Conservation (phyloP, 2,329 filamentous ascomycete species). For the Fusarium tricinctum region DNA sequence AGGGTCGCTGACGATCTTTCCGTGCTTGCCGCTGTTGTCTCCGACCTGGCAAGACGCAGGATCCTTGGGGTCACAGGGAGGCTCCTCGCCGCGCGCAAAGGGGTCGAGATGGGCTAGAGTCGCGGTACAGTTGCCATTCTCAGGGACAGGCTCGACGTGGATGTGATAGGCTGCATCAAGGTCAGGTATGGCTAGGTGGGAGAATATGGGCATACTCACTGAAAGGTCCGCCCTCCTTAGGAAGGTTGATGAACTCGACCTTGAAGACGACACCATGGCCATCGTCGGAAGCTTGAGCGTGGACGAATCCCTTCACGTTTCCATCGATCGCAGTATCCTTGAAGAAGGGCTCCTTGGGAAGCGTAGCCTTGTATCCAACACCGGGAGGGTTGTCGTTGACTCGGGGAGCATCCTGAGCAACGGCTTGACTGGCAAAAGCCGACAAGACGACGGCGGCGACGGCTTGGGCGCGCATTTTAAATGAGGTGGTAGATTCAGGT, state of each 20-base stretch:
- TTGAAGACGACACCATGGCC: slow-evolving; percentile 69
- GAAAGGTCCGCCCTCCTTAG: slow-evolving; percentile 70
- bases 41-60: slow-evolving; percentile 81
- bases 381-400: slow-evolving; percentile 69
- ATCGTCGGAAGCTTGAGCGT: slow-evolving; percentile 60
- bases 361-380: slow-evolving; percentile 66
- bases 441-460: slow-evolving; percentile 49
- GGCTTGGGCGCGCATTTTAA: slow-evolving; percentile 44
- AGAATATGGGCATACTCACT: slow-evolving; percentile 59
- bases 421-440: slow-evolving; percentile 49
- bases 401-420: slow-evolving; percentile 62
- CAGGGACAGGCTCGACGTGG: slow-evolving; percentile 74
- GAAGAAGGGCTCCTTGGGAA: slow-evolving; percentile 68
- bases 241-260: slow-evolving; percentile 71
- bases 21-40: slow-evolving; percentile 82
- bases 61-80: slow-evolving; percentile 68
- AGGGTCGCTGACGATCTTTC: slow-evolving; percentile 67
- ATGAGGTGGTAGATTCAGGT: slow-evolving; percentile 5
- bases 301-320: slow-evolving; percentile 68
- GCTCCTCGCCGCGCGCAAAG: slow-evolving; percentile 72
- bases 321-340: slow-evolving; percentile 61
- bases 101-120: slow-evolving; percentile 80
- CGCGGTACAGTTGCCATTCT: slow-evolving; percentile 77
- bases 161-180: slow-evolving; percentile 75
- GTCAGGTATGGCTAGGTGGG: slow-evolving; percentile 21